Evolutionary conservation across 441 rosid species (phyloP).

Genomic region (Adansonia madagascariensis): DNA sequence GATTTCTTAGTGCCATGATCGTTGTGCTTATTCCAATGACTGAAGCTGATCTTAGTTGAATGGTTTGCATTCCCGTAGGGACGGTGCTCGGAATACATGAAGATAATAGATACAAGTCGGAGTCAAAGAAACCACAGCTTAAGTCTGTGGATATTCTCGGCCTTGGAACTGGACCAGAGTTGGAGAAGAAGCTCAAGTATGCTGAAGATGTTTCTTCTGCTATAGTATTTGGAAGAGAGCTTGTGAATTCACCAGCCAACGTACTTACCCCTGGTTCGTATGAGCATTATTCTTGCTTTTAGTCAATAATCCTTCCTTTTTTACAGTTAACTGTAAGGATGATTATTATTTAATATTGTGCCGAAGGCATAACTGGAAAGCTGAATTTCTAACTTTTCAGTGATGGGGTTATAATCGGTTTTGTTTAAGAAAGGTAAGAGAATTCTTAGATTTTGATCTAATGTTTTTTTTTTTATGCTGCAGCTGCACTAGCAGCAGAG

Average conservation of each 20-base stretch:
- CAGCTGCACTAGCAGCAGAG: constrained; percentile 84
- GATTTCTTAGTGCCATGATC: constrained; percentile 10
- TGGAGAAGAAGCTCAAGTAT: constrained; percentile 80
- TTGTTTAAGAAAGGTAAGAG: neutral
- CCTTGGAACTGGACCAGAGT: constrained; percentile 74
- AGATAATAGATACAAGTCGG: constrained; percentile 79
- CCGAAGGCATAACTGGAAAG: neutral
- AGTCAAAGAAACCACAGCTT: constrained; percentile 67
- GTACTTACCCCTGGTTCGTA: constrained; percentile 86
- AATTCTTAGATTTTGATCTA: neutral
- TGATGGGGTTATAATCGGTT: neutral
- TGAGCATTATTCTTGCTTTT: constrained; percentile 23
- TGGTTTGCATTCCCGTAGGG: constrained; percentile 46
- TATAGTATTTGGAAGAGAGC: constrained; percentile 75
- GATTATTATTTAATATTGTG: neutral
- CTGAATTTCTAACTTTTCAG: neutral
- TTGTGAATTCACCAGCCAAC: constrained; percentile 87
- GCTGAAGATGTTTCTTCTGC: constrained; percentile 78
- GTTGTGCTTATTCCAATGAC: neutral
- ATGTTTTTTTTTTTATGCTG: constrained; percentile 25
- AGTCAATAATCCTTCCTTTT: neutral
- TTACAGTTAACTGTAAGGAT: constrained; percentile 8
- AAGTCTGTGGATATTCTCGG: constrained; percentile 83
- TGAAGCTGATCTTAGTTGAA: constrained; percentile 16
- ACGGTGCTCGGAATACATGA: constrained; percentile 69